Percentiles rank a stretch among this genome's conserved stretches.
Evolutionary conservation across 192 early-diverging fungal genomes (phyloP).

Genomic region (Coemansia sp.): DNA sequence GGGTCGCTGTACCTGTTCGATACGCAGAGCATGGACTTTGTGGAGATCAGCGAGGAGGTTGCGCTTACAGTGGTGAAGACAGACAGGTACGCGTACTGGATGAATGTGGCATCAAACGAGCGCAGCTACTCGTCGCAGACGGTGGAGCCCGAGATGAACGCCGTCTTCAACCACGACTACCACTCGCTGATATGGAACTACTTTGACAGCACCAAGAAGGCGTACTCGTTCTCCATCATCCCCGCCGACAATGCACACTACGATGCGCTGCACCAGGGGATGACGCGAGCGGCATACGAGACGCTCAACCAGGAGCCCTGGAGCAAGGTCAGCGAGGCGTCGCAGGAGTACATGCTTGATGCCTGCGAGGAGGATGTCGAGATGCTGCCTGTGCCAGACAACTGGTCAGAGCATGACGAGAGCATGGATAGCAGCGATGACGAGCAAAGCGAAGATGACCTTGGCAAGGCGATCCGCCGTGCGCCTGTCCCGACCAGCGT

Average conservation of each 20-base stretch:
- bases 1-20: constrained; percentile 74
- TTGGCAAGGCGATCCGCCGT: constrained; percentile 25
- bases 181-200: constrained; percentile 83
- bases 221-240: constrained; percentile 77
- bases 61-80: constrained; percentile 43
- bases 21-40: constrained; percentile 50
- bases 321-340: constrained; percentile 62
- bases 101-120: constrained; percentile 55
- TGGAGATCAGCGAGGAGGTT: constrained; percentile 56
- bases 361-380: constrained; percentile 70
- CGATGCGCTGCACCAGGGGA: constrained; percentile 63
- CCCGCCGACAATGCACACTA: constrained; percentile 57
- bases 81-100: constrained; percentile 54
- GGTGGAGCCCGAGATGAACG: constrained; percentile 75
- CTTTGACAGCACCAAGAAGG: constrained; percentile 56
- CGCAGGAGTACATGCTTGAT: constrained; percentile 74
- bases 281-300: constrained; percentile 79
- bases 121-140: constrained; percentile 56
- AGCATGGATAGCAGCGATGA: constrained; percentile 26
- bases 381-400: constrained; percentile 27
- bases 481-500: constrained; percentile 22
- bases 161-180: constrained; percentile 69
- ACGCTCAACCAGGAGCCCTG: constrained; percentile 63
- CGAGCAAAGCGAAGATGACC: constrained; percentile 17
- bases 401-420: constrained; percentile 40